Evolutionary conservation across 1,284 basidiomycete genomes (phyloP), one percentile per base, ranked within the genome.

Genomic region (Ustilago cynodontis): DNA sequence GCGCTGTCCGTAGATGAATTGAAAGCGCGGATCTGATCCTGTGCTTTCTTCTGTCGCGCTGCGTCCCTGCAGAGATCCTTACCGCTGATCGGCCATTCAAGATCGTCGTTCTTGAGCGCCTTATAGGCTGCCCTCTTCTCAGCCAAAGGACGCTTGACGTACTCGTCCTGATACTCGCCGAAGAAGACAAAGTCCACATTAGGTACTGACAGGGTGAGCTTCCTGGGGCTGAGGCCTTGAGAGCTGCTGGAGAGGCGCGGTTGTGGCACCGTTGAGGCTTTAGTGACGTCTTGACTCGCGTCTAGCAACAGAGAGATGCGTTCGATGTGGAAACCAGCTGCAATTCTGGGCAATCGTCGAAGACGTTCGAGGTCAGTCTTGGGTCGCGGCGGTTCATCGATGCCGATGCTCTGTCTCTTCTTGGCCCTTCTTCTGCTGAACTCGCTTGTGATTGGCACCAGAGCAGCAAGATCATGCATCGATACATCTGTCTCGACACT

Each of bases 121-220:
- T 81, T 82, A 67, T 80, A 83, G 22, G 77, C 80, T 20, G 65
- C 63, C 9, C 75, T 60, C 50, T 79, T 73, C 26, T 79, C 77
- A 20, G 62, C 63, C 1, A 70, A 57, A 6, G 71, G 59, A 18
- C 82, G 57, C 53, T 67, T 72, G 52, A 82, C 73, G 49, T 77
- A 80, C 18, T 74, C 65, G 52, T 83, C 82, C 20, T 49, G 55
- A 50, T 83, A 83, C 16, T 71, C 64, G 29, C 69, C 80, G 22
- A 77, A 66, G 29, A 79, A 61, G 26, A 61, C 65, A 54, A 76
- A 66, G 51, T 61, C 58, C 56, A 81, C 47, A 14, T 61, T 57
- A 0, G 82, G 82, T 7, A 78, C 55, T 10, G 71, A 53, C 26
- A 81, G 20, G 13, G 72, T 64, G 14, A 82, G 63, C 58, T 71